A percentile compares a stretch with the other conserved stretches of the same genome.
Conservation (phyloP, 2,329 filamentous ascomycete species). For the Claviceps capensis region DNA sequence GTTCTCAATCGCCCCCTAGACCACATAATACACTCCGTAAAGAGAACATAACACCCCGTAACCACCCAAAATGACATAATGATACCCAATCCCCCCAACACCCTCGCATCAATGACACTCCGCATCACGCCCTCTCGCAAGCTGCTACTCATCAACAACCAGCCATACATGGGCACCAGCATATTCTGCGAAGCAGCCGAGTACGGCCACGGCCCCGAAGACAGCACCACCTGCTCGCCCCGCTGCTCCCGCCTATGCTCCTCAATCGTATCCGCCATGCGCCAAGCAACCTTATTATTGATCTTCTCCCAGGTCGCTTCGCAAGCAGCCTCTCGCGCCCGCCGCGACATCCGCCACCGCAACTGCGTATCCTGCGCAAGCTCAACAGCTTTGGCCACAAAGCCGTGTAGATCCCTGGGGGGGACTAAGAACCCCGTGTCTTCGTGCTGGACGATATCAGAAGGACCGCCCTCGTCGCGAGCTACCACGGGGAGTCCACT, state of each 20-base stretch:
- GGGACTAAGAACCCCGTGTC: slow-evolving; percentile 47
- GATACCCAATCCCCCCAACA: slow-evolving; percentile 30
- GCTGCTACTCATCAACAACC: slow-evolving; percentile 28
- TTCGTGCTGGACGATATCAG: slow-evolving; percentile 48
- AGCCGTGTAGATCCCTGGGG: slow-evolving; percentile 43
- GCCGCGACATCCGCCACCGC: slow-evolving; percentile 29
- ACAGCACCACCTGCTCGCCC: background rate
- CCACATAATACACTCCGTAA: slow-evolving; percentile 32
- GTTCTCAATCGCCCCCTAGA: slow-evolving; percentile 19
- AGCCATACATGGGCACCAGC: slow-evolving; percentile 28
- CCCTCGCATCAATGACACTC: slow-evolving; percentile 27
- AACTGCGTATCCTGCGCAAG: slow-evolving; percentile 32
- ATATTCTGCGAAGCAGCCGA: slow-evolving; percentile 14
- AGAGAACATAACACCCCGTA: slow-evolving; percentile 34
- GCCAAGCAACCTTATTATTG: slow-evolving; percentile 55
- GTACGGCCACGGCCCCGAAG: background rate
- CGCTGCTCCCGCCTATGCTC: slow-evolving; percentile 24
- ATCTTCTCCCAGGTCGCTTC: slow-evolving; percentile 56
- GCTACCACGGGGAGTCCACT: slow-evolving; percentile 57
- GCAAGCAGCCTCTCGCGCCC: slow-evolving; percentile 42
- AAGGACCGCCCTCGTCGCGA: slow-evolving; percentile 55
- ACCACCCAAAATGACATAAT: slow-evolving; percentile 36
- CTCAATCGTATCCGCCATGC: slow-evolving; percentile 41
- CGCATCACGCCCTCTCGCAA: slow-evolving; percentile 21
- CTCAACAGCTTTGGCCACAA: slow-evolving; percentile 38